Base-by-base conservation (phyloP, 768 basidiomycete genomes). In the Serendipita sp. region DNA sequence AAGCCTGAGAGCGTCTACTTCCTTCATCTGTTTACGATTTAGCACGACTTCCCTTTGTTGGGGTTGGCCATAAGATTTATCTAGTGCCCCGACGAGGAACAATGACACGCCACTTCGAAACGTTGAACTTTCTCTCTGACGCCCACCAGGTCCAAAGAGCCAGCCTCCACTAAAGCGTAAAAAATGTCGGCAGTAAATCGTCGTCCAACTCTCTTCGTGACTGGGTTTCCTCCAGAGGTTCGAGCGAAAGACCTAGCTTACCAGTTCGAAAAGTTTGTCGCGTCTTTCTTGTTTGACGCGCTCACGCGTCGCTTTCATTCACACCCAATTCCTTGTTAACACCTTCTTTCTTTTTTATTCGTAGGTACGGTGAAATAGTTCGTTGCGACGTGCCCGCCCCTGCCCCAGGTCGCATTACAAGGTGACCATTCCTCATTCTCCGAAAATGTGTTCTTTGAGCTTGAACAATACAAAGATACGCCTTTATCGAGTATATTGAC, bases 371-470 rank as follows among this genome's bases (percentile, higher is more conserved):
- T 16, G 86, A 85, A 64, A 79, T 93, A 34, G 81, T 91, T 67
- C 87, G 90, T 66, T 93, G 91, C 76, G 91, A 93, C 72, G 89
- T 93, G 15, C 90, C 90, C 16, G 91, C 90, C 1, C 88, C 89
- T 28, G 28, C 56, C 30, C 28, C 56, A 36, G 34, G 56, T 10
- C 23, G 56, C 8, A 60, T n/a, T 8, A 60, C 18, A 34, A 60
- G 56, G 56, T 60, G 48, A 51, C 5, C n/a, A 32, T 28, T 16
- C 30, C 10, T 30, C 56, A 18, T 8, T 35, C 30, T 60, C 8
- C 10, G 13, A 23, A 60, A 28, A 60, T 8, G 28, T 60, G 16
- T 28, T 28, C 10, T 8, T 18, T 4, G n/a, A n/a, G 16, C 56
- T 34, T 35, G 10, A 30, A 34, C 56, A 10, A n/a, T 10, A 30